Evolutionary conservation across 805 yeast genomes (phyloP), one percentile per base, ranked within the genome.

Genomic region (Suhomyces xylopsoci): DNA sequence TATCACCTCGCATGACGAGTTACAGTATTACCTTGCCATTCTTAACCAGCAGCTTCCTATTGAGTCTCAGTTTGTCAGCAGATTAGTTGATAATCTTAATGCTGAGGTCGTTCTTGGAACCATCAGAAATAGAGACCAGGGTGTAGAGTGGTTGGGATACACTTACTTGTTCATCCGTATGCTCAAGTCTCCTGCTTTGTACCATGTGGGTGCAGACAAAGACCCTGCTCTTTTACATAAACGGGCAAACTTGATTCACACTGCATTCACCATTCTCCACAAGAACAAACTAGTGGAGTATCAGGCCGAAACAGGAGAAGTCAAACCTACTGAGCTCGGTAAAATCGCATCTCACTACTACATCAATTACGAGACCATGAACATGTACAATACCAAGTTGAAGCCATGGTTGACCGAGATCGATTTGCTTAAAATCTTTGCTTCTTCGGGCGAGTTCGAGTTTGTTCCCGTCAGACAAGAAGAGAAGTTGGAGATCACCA

Each of bases 31-130:
- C 63, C 76, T 94, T 61, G 96, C 97, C 0, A 80, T 93, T n/a
- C 74, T 91, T 57, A 92, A 91, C 64, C 96, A 91, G 58, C 96
- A 91, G 62, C 71, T 93, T 14, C 97, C 97, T 0, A 93, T 93
- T 50, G 97, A 93, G 68, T 89, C 97, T 2, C 96, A 90, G 64
- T 67, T 93, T 52, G 80, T 89, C 73, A 69, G 85, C 15, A 82
- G 78, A 55, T 62, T 93, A 22, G 84, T 87, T 0, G 97, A 92
- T 66, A 80, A 73, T 52, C 58, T 93, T 44, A 93, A 93, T 70
- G 97, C 98, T 0, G 98, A 93, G 63, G 75, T 93, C 45, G 96
- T 84, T 3, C 65, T 82, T 3, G 97, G 97, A 0, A 76, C 84
- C 1, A 79, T 93, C 1, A 72, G 69, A 38, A 68, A 77, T 1